Evolutionary conservation across 116 monocot genomes (phyloP).

Genomic region (Phalaenopsis hybrid): DNA sequence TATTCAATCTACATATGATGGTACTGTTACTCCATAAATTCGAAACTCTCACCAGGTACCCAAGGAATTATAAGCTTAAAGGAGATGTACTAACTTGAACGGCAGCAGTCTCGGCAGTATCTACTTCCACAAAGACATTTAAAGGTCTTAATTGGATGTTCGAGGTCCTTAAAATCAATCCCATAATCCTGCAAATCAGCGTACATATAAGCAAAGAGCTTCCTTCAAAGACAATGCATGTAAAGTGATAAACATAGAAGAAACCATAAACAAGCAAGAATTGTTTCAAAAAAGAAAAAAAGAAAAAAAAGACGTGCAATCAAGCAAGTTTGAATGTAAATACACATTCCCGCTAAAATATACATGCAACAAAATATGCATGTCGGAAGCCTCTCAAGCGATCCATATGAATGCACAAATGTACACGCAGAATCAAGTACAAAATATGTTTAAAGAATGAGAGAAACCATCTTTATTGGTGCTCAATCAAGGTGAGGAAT

Average conservation of each 20-base stretch:
- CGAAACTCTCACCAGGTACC: no score
- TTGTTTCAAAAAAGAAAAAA: neutral
- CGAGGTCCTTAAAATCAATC: slow-evolving; percentile 23
- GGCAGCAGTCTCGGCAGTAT: slow-evolving; percentile 14
- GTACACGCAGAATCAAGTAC: neutral
- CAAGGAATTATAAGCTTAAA: neutral
- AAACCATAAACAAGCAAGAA: neutral
- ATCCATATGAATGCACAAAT: neutral
- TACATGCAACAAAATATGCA: neutral
- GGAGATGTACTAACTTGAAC: slow-evolving; percentile 13
- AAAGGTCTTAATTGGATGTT: slow-evolving; percentile 24
- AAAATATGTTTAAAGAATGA: neutral
- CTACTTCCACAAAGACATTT: slow-evolving; percentile 30
- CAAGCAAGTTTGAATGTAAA: neutral
- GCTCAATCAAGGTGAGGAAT: neutral
- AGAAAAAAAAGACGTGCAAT: neutral
- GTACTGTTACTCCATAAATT: no score
- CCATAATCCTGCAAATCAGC: slow-evolving; percentile 19
- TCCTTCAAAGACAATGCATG: neutral
- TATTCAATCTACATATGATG: no score
- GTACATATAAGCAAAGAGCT: neutral
- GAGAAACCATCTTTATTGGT: neutral
- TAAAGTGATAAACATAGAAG: neutral
- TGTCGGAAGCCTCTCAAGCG: neutral
- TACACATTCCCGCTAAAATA: neutral